Evolutionary conservation across 352 stramenopile species (phyloP), one percentile per base, ranked within the genome.

Genomic region (Phytophthora syringae): DNA sequence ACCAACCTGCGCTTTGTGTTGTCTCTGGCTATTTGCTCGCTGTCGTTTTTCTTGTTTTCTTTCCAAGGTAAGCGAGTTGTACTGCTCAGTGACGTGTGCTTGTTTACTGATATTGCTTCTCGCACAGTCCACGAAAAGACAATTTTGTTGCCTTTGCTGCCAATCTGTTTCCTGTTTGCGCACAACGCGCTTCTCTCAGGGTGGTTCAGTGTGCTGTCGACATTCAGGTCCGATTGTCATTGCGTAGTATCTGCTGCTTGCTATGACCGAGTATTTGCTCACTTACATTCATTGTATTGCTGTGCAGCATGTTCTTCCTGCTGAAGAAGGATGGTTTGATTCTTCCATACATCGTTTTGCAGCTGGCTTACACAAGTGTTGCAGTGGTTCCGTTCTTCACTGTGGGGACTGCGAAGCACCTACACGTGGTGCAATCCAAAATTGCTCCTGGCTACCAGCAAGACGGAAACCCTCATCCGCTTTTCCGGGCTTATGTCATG

Each of bases 31-130:
- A 94, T 91, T 49, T 96, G 84, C 42, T 94, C 94, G 7, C 73
- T 98, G 7, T 88, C 91, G 37, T 98, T 98, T 60, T 99, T 99
- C 71, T 79, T 99, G 44, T 98, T 98, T 42, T 98, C 92, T n/a
- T 99, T 98, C 72, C 96, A 99, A 94, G 82, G 83, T 92, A 51
- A 7, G 37, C 32, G 20, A 5, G 2, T 20, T 50, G 18, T 47
- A 7, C 3, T 44, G 3, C 30, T 22, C 20, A 24, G 20, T 47
- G 7, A 21, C 16, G 3, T 37, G 3, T 18, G 6, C 18, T 24
- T 43, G 21, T 55, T 21, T 54, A 21, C 15, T 72, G 39, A 72
- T 45, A 22, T 20, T 59, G 16, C 27, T 27, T 20, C 20, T 57
- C 50, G 16, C 45, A 20, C 24, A 94, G 97, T 99, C 39, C 97